phyloP scores from a whole-genome alignment of 176 grass and related monocot species.

The Aegilops sharonensis region DNA sequence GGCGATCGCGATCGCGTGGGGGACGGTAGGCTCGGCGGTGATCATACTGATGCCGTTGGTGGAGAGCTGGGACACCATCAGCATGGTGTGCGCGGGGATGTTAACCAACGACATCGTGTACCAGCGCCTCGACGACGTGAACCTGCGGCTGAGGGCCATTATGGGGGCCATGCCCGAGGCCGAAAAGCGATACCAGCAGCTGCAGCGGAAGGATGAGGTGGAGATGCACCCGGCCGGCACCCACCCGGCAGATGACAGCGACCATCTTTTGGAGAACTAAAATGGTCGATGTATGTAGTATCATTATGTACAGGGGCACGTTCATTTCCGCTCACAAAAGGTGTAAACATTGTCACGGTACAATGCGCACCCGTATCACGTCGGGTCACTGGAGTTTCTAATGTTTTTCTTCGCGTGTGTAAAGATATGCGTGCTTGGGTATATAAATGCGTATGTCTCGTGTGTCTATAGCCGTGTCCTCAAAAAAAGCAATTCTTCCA shows the following conservation, averaged over 20 bases:
- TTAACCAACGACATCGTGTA: constrained; percentile 61
- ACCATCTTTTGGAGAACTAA: not conserved
- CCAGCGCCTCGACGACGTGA: constrained; percentile 52
- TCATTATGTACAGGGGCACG: not conserved
- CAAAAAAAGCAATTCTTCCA: too few relatives aligned
- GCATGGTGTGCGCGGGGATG: constrained; percentile 49
- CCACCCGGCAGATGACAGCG: not conserved
- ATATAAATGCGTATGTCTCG: too few relatives aligned
- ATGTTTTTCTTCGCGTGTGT: too few relatives aligned
- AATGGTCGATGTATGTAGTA: not conserved
- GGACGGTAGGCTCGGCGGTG: constrained; percentile 48
- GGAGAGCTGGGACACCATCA: constrained; percentile 74
- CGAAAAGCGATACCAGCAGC: constrained; percentile 36
- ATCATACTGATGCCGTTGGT: constrained; percentile 64
- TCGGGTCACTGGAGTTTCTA: too few relatives aligned
- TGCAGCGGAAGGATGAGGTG: constrained; percentile 11
- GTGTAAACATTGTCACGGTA: not conserved
- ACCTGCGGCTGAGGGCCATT: constrained; percentile 43
- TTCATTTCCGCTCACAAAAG: not conserved
- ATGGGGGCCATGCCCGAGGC: constrained; percentile 60
- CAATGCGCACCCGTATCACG: too few relatives aligned
- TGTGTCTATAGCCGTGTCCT: too few relatives aligned
- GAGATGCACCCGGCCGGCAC: constrained; percentile 30
- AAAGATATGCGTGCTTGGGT: too few relatives aligned
- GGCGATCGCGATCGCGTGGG: constrained; percentile 58